Percentiles rank a stretch among this genome's conserved stretches.
These are phyloP conservation scores for Triticum turgidum DNA, from an alignment of 176 grass and related monocot species.

Conservation along the genomic window DNA sequence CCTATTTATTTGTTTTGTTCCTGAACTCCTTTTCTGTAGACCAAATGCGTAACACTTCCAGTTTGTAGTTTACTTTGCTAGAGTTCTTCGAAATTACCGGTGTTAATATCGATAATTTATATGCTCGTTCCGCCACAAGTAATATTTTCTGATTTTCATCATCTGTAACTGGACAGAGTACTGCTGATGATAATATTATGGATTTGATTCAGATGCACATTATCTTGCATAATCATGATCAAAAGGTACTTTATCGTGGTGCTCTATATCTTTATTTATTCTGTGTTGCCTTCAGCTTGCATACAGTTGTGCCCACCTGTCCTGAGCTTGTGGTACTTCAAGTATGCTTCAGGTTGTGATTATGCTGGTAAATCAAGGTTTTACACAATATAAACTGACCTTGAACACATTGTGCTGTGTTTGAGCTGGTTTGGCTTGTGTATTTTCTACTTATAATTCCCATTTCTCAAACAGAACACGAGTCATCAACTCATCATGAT, in stretches of 20 bases:
- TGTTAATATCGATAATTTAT: constrained; percentile 20
- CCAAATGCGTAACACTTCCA: background rate
- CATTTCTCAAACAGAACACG: background rate
- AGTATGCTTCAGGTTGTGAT: constrained; percentile 13
- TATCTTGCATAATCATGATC: constrained; percentile 61
- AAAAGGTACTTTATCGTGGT: constrained; percentile 59
- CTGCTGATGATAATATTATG: constrained; percentile 66
- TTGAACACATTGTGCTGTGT: background rate
- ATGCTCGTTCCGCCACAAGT: constrained; percentile 17
- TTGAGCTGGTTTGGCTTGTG: constrained; percentile 18
- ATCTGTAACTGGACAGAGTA: constrained; percentile 55
- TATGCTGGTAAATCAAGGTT: constrained; percentile 2
- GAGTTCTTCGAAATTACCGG: background rate
- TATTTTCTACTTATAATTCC: background rate
- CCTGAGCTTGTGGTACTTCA: constrained; percentile 1
- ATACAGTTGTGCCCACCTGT: constrained; percentile 5
- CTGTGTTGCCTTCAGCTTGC: constrained; percentile 20
- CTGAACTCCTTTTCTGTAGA: background rate
- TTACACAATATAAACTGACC: constrained; percentile 2
- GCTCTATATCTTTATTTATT: constrained; percentile 17
- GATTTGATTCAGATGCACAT: constrained; percentile 83
- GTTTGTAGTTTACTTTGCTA: constrained; percentile 18
- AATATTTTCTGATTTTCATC: constrained; percentile 14
- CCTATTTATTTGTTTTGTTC: constrained; percentile 13
- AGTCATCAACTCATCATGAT: constrained; percentile 8